These are phyloP conservation scores for Diaporthe sp. DNA, from an alignment of 2,329 filamentous ascomycete species.

Conservation along the genomic window DNA sequence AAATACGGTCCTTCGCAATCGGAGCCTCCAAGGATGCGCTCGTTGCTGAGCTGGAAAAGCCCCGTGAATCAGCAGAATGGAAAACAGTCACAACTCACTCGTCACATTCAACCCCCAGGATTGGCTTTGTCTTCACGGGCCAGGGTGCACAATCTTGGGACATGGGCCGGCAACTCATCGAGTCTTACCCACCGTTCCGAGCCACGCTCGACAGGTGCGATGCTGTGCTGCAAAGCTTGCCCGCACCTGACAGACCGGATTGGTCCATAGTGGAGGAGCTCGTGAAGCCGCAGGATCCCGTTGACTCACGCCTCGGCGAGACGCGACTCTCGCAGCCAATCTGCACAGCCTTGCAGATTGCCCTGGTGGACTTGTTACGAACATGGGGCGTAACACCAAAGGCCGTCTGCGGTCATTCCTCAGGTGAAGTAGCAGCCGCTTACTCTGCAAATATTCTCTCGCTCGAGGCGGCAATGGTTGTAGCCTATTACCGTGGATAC, in stretches of 20 bases:
- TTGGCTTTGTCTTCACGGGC: slow-evolving; percentile 49
- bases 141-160: slow-evolving; percentile 51
- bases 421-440: slow-evolving; percentile 41
- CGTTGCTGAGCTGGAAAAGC: neutral
- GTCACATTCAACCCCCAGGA: neutral
- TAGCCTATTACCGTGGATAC: slow-evolving; percentile 31
- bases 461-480: slow-evolving; percentile 12
- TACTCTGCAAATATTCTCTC: slow-evolving; percentile 9
- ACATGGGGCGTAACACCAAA: slow-evolving; percentile 43
- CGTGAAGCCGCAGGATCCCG: neutral
- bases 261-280: slow-evolving; percentile 34
- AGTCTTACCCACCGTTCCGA: neutral
- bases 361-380: slow-evolving; percentile 51
- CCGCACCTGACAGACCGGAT: neutral
- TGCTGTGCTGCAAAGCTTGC: neutral
- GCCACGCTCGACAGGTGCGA: slow-evolving; percentile 16
- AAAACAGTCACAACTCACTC: neutral
- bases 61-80: slow-evolving; percentile 19
- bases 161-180: slow-evolving; percentile 48
- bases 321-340: slow-evolving; percentile 40
- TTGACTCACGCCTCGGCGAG: slow-evolving; percentile 32
- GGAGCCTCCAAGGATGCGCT: neutral
- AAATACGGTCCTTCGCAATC: slow-evolving; percentile 41
- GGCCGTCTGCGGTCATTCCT: slow-evolving; percentile 48
- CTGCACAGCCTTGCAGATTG: slow-evolving; percentile 57